phyloP scores from a whole-genome alignment of 1,284 basidiomycete genomes.

The Boletus semigastroideus region DNA sequence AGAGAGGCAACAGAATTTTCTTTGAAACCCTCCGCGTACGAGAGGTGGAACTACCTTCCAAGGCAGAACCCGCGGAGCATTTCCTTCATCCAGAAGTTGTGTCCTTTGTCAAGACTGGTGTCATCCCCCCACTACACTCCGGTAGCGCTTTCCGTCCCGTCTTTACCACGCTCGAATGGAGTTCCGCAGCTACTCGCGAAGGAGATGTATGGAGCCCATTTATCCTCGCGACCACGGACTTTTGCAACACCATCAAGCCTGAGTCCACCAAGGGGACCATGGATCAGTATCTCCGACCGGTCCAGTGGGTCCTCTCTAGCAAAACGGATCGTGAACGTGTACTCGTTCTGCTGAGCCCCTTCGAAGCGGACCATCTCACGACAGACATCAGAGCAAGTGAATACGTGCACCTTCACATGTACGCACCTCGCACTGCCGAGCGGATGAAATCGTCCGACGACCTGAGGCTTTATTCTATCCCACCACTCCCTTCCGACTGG shows the following conservation, averaged over 20 bases:
- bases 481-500: neutral
- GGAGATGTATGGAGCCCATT: neutral
- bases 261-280: neutral
- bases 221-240: neutral
- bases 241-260: neutral
- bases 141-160: neutral
- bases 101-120: no score
- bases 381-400: neutral
- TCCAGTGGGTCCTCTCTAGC: neutral
- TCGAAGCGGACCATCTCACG: neutral
- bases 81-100: no score
- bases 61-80: no score
- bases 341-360: no score
- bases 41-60: no score
- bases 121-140: neutral
- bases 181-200: neutral
- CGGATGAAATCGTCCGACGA: neutral
- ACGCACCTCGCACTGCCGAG: neutral
- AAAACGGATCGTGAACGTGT: neutral
- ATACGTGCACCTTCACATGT: neutral
- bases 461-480: neutral
- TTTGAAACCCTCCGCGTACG: neutral
- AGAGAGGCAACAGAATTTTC: neutral
- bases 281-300: neutral
- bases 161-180: neutral